phyloP scores from a whole-genome alignment of 306 rosid species.

The Gastrolobium bilobum region DNA sequence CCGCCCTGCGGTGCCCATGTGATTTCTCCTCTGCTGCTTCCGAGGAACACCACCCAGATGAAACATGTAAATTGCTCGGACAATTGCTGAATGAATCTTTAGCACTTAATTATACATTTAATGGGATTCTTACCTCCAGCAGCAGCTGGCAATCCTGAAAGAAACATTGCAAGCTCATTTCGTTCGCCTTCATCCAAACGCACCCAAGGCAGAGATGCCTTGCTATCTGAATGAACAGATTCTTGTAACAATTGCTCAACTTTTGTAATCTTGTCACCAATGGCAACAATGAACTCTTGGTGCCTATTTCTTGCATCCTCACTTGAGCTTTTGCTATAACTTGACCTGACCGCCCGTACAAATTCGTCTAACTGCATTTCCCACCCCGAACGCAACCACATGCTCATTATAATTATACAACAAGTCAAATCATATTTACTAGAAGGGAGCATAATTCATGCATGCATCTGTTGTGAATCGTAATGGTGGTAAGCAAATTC shows the following conservation, averaged over 20 bases:
- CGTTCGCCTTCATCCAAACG: slow-evolving; percentile 85
- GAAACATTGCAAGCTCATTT: slow-evolving; percentile 85
- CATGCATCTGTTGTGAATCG: neutral
- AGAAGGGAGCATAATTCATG: neutral
- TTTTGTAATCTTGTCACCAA: slow-evolving; percentile 64
- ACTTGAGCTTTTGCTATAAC: slow-evolving; percentile 66
- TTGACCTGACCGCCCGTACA: slow-evolving; percentile 70
- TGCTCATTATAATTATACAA: slow-evolving; percentile 24
- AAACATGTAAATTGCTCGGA: slow-evolving; percentile 47
- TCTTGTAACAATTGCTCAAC: slow-evolving; percentile 67
- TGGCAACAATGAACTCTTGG: slow-evolving; percentile 74
- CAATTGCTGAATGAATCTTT: slow-evolving; percentile 47
- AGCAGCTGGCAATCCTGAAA: slow-evolving; percentile 62
- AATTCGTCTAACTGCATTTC: slow-evolving; percentile 90
- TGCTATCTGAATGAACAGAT: slow-evolving; percentile 62
- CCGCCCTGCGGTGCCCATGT: slow-evolving; percentile 87
- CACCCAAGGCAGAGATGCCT: slow-evolving; percentile 74
- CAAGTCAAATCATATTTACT: neutral
- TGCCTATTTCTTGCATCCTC: slow-evolving; percentile 80
- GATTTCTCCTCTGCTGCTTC: slow-evolving; percentile 58
- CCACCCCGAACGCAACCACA: slow-evolving; percentile 46
- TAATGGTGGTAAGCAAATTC: neutral
- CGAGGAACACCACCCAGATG: slow-evolving; percentile 55
- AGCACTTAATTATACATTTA: slow-evolving; percentile 43
- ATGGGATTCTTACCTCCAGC: slow-evolving; percentile 40